Base-by-base conservation (phyloP, 805 yeast species). In the Sungouiella thailandica region DNA sequence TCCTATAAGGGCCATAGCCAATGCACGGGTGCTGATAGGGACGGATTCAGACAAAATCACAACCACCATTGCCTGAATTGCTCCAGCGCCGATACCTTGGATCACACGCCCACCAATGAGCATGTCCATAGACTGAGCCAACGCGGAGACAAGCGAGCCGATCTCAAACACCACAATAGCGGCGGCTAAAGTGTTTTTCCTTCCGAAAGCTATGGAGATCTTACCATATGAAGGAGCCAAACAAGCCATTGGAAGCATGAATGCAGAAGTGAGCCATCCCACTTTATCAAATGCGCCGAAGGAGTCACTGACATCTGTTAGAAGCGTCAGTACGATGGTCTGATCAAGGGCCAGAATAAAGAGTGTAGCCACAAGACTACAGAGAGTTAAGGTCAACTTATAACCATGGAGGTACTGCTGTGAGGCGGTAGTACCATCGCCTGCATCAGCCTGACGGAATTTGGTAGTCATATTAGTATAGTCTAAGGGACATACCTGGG, bases 41-140 rank as follows among this genome's bases (percentile, higher is more conserved):
- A 74, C 72, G 4, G 70, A 53, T 45, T 80, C 85, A 2, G 83
- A 68, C 8, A 72, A 60, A 17, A 82, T 72, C 19, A 80, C 73
- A 39, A 72, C 65, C 4, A 70, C 72, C 54, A 78, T 58, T 2
- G 79, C 63, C 45, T 74, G 78, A 30, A 80, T 68, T 17, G 83
- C 83, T 23, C 84, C 81, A 7, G 80, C 87, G 11, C 89, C 90
- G 22, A 77, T 50, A 32, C 93, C 93, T 34, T 78, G 76, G 14
- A 83, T 58, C 6, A 76, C 80, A 46, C 95, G 68, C 1, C 87
- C 89, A 3, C 78, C 86, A 39, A 83, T 78, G 29, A 83, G 55
- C 68, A 74, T 71, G 34, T 68, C 60, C 77, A 83, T 78, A 22
- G 66, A 62, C 13, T 47, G 53, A 1, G 86, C 57, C 4, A 74